Evolutionary conservation across 257 asterid genomes (phyloP), one percentile per base, ranked within the genome.

Genomic region (Gentiana dahurica): DNA sequence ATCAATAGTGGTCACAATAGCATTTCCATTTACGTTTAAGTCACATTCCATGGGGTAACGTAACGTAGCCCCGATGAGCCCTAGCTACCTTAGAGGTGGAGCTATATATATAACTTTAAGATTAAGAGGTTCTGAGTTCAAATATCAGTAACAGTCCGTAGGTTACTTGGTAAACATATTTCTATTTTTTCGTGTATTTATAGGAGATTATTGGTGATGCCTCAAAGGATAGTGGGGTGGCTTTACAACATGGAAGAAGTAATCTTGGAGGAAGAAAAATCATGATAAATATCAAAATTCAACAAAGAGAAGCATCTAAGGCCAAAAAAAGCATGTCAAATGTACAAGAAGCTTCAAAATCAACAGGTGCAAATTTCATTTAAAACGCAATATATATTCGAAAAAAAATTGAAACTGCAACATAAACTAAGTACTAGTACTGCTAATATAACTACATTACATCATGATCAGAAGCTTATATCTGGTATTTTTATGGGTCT

Each of bases 251-350:
- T 47, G 48, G 4, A 34, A 36, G n/a, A 4, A 47, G 24, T 24
- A 60, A 24, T 46, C 7, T 36, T 55, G 47, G 34, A 36, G 59
- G 59, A 55, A 36, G 59, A 55, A 36, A 59, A 59, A 32, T 10
- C 11, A 35, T 59, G 55, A 2, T 53, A 24, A 24, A 24, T 24
- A 8, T 0, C n/a, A 53, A 13, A 38, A 53, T 24, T 6, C 35
- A 9, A 37, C 35, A 37, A n/a, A 35, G 37, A 33, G 5, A 33
- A 32, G 37, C 0, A 2, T 24, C 1, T 36, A 53, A 53, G 38
- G 38, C 3, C 3, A 38, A 53, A 8, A 38, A 5, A 2, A 34
- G n/a, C 36, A 54, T n/a, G 36, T 10, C 7, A 36, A 5, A 44
- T 12, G 24, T 24, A 24, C 47, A 55, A 4, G 34, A 33, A 13